phyloP scores from a whole-genome alignment of 148 eudicot genomes.

The Euryodendron excelsum region DNA sequence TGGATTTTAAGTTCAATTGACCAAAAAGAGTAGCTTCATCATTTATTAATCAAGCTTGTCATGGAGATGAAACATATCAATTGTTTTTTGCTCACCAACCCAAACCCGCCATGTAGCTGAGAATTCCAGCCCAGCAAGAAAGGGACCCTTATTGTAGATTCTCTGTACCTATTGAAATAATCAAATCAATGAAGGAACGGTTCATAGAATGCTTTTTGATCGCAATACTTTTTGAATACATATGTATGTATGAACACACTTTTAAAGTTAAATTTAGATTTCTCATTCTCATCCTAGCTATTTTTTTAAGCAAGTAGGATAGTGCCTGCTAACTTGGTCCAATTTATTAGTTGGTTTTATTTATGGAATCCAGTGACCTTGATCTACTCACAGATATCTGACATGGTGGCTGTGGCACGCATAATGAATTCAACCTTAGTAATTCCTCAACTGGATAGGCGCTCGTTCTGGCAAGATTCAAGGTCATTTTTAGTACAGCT shows the following conservation, averaged over 20 bases:
- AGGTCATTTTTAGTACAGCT: slow-evolving; percentile 40
- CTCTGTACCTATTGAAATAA: too few species aligned
- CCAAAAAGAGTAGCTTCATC: neutral
- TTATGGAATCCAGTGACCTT: neutral
- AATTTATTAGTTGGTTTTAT: neutral
- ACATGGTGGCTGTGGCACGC: slow-evolving; percentile 93
- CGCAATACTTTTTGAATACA: too few species aligned
- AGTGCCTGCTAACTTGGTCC: neutral
- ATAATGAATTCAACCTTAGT: slow-evolving; percentile 88
- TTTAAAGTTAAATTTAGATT: neutral
- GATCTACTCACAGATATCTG: slow-evolving; percentile 61
- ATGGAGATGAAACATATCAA: too few species aligned
- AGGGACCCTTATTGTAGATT: too few species aligned
- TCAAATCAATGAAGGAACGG: too few species aligned
- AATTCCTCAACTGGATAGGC: slow-evolving; percentile 82
- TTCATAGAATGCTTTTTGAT: too few species aligned
- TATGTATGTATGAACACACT: neutral
- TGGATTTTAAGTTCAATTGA: neutral
- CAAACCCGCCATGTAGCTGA: too few species aligned
- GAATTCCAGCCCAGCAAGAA: too few species aligned
- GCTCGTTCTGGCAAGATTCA: slow-evolving; percentile 91
- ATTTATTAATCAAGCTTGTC: neutral
- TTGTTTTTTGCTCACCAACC: too few species aligned
- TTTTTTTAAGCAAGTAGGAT: neutral
- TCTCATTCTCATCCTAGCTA: neutral